Conservation (phyloP, 768 basidiomycete genomes). For the Sarcomyxa edulis region DNA sequence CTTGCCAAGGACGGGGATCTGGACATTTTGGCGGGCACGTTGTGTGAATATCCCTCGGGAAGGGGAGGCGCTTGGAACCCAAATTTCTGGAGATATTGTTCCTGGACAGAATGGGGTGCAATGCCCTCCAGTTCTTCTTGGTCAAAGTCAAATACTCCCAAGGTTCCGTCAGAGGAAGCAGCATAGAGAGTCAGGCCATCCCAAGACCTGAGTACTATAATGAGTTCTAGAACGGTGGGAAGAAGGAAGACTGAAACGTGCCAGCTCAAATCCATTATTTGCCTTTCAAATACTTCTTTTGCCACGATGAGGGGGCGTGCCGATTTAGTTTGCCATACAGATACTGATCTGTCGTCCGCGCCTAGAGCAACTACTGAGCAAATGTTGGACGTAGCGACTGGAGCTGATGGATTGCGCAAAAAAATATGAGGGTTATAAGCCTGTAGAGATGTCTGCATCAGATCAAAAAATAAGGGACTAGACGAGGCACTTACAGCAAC, state of each 20-base stretch:
- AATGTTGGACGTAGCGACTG: conserved; percentile 76
- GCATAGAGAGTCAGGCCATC: conserved; percentile 93
- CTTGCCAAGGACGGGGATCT: conserved; percentile 44
- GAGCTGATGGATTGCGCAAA: conserved; percentile 61
- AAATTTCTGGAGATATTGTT: conserved; percentile 78
- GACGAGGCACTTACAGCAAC: conserved; percentile 63
- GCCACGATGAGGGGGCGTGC: conserved; percentile 90
- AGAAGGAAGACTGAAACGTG: conserved; percentile 28
- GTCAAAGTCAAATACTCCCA: conserved; percentile 85
- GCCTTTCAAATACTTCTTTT: conserved; percentile 89
- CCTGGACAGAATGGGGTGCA: conserved; percentile 66
- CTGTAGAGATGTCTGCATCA: conserved; percentile 27
- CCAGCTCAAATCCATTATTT: conserved; percentile 96
- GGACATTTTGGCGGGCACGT: conserved; percentile 27
- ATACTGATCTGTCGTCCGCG: conserved; percentile 89
- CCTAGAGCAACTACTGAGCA: conserved; percentile 92
- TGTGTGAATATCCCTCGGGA: conserved; percentile 68
- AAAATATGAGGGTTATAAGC: conserved; percentile 95
- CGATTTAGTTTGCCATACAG: conserved; percentile 94
- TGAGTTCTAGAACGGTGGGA: conserved; percentile 4
- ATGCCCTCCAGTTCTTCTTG: conserved; percentile 77
- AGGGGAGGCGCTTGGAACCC: conserved; percentile 65
- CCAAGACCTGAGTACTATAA: conserved; percentile 59
- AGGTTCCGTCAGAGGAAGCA: conserved; percentile 92
- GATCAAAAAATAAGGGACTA: conserved; percentile 1